These are phyloP conservation scores for Suillus ampliporus DNA, from an alignment of 768 basidiomycete genomes.

Conservation along the genomic window DNA sequence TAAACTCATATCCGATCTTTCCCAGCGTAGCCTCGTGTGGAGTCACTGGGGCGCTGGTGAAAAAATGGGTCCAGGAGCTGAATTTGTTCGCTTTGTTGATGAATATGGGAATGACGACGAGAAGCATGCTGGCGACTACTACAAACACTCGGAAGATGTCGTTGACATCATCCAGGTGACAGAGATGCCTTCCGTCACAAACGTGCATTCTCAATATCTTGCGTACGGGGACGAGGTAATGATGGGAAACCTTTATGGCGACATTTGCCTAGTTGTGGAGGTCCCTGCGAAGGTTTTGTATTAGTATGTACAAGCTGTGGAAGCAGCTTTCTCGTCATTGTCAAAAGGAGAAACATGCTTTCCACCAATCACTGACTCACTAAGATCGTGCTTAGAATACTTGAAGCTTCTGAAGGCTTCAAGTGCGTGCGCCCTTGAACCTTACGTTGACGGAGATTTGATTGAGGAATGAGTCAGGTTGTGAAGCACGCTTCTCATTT, in stretches of 20 bases:
- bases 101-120: slow-evolving; percentile 4
- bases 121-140: neutral
- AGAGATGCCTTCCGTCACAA: slow-evolving; percentile 15
- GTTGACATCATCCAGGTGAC: slow-evolving; percentile 15
- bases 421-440: neutral
- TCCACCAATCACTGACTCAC: neutral
- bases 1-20: neutral
- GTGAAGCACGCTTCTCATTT: neutral
- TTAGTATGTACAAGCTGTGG: neutral
- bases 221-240: slow-evolving; percentile 26
- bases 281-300: neutral
- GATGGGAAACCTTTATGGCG: slow-evolving; percentile 23
- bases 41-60: slow-evolving; percentile 8
- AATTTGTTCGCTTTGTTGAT: neutral
- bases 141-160: slow-evolving; percentile 4
- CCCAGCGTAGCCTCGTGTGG: neutral
- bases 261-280: slow-evolving; percentile 20
- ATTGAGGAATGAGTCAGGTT: slow-evolving; percentile 3
- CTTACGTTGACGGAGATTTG: slow-evolving; percentile 3
- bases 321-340: neutral
- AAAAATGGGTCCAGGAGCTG: slow-evolving; percentile 4
- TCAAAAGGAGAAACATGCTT: neutral
- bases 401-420: neutral
- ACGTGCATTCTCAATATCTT: slow-evolving; percentile 13
- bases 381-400: too few species aligned